Percentiles rank a stretch among this genome's conserved stretches.
Evolutionary conservation across 2,329 filamentous ascomycete species (phyloP).

Genomic region (Pseudogymnoascus sp.): DNA sequence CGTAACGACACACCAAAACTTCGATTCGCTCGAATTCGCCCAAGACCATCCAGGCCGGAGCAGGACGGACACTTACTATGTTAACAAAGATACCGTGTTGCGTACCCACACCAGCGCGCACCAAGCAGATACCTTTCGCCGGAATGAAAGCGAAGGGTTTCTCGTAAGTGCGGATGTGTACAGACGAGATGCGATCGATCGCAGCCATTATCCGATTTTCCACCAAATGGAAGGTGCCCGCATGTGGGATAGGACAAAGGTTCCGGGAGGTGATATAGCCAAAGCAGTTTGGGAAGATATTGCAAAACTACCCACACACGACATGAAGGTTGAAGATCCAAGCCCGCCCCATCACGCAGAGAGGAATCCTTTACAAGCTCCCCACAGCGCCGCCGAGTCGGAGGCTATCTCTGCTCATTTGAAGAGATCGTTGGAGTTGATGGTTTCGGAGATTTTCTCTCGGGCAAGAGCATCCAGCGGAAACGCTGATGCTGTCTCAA

Average conservation of each 20-base stretch:
- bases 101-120: slow-evolving; percentile 94
- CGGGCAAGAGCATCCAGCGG: slow-evolving; percentile 62
- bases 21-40: slow-evolving; percentile 93
- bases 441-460: slow-evolving; percentile 84
- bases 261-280: slow-evolving; percentile 51
- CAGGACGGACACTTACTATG: slow-evolving; percentile 89
- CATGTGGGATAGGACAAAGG: slow-evolving; percentile 70
- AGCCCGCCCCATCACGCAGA: slow-evolving; percentile 70
- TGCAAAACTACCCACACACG: slow-evolving; percentile 62
- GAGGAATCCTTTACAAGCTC: slow-evolving; percentile 73
- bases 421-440: slow-evolving; percentile 79
- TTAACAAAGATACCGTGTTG: slow-evolving; percentile 76
- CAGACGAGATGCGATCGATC: slow-evolving; percentile 86
- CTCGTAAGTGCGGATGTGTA: slow-evolving; percentile 94
- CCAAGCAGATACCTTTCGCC: slow-evolving; percentile 73
- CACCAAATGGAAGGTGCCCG: slow-evolving; percentile 97
- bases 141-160: slow-evolving; percentile 68
- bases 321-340: slow-evolving; percentile 73
- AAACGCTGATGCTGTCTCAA: slow-evolving; percentile 39
- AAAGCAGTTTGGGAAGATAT: slow-evolving; percentile 64
- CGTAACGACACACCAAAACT: slow-evolving; percentile 80
- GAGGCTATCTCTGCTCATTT: slow-evolving; percentile 78
- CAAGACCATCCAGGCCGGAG: slow-evolving; percentile 79
- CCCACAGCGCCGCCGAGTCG: slow-evolving; percentile 62
- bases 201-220: slow-evolving; percentile 92